Evolutionary conservation across 495 filamentous ascomycete species (phyloP).

Genomic region (Penicillium longicatenatum): DNA sequence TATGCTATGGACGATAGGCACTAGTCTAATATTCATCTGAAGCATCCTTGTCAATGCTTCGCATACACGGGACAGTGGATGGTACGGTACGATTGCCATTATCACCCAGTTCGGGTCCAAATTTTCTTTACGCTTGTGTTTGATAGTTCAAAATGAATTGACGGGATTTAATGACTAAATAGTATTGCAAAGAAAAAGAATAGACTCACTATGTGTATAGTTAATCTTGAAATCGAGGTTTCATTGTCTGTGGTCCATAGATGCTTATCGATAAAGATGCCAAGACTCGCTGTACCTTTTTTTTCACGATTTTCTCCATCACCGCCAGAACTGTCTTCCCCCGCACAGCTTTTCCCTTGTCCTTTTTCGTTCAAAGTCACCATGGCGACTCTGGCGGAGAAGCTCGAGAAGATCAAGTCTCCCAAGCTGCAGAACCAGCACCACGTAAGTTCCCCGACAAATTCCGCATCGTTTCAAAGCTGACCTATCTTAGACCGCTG

Average conservation of each 20-base stretch:
- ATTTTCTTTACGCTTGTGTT: not conserved
- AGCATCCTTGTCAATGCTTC: conserved; percentile 3
- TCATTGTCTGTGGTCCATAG: not conserved
- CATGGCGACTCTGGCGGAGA: conserved; percentile 80
- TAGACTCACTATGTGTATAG: not conserved
- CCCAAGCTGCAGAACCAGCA: conserved; percentile 95
- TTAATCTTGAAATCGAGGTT: not conserved
- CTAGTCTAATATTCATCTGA: not conserved
- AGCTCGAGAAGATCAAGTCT: conserved; percentile 92
- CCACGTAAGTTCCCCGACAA: conserved; percentile 59
- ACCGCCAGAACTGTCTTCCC: conserved; percentile 37
- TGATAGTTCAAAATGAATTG: conserved; percentile 1
- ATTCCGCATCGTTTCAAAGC: not conserved
- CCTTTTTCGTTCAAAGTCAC: conserved; percentile 32
- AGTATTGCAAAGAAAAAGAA: not conserved
- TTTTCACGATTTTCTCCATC: conserved; percentile 33
- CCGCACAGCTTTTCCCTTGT: conserved; percentile 31
- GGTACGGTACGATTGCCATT: not conserved
- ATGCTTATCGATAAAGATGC: conserved; percentile 33
- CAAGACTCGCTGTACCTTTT: conserved; percentile 42
- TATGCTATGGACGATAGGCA: not conserved
- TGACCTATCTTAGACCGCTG: conserved; percentile 62
- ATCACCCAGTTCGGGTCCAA: not conserved
- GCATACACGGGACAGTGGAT: not conserved
- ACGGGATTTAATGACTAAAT: not conserved